Percentiles rank a stretch among this genome's conserved stretches.
These are phyloP conservation scores for Sonneratia caseolaris DNA, from an alignment of 345 rosid genomes.

Conservation along the genomic window DNA sequence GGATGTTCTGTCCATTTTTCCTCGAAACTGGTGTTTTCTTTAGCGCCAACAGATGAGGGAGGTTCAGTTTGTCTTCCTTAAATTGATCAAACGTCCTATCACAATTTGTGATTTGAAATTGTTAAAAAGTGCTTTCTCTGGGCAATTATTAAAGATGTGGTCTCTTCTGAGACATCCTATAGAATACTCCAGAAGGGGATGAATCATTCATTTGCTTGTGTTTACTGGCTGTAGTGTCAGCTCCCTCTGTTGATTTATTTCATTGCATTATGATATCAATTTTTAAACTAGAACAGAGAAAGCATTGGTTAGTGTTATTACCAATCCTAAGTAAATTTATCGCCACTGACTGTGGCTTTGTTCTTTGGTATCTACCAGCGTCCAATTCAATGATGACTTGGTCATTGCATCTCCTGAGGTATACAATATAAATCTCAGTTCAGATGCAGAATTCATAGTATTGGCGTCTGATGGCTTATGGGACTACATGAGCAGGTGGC, in stretches of 20 bases:
- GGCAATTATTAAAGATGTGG: neutral
- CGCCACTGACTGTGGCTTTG: neutral
- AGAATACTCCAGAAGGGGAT: neutral
- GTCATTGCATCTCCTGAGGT: conserved; percentile 71
- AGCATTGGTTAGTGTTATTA: neutral
- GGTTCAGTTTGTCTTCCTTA: neutral
- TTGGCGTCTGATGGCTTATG: conserved; percentile 92
- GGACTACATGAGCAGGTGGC: conserved; percentile 86
- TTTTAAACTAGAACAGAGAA: neutral
- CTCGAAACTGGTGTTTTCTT: neutral
- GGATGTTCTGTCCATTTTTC: neutral
- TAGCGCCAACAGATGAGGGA: neutral
- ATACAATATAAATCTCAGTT: conserved; percentile 49
- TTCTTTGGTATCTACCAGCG: conserved; percentile 27
- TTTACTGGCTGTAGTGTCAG: neutral
- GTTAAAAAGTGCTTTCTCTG: neutral
- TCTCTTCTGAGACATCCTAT: neutral
- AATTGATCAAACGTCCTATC: neutral
- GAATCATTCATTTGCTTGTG: neutral
- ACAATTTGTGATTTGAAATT: neutral
- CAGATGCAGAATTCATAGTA: conserved; percentile 71
- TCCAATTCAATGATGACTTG: conserved; percentile 61
- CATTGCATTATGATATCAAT: neutral
- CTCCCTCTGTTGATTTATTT: neutral
- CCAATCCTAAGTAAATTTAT: neutral